Conservation (phyloP, 495 filamentous ascomycete species). For the Penicillium salamii region DNA sequence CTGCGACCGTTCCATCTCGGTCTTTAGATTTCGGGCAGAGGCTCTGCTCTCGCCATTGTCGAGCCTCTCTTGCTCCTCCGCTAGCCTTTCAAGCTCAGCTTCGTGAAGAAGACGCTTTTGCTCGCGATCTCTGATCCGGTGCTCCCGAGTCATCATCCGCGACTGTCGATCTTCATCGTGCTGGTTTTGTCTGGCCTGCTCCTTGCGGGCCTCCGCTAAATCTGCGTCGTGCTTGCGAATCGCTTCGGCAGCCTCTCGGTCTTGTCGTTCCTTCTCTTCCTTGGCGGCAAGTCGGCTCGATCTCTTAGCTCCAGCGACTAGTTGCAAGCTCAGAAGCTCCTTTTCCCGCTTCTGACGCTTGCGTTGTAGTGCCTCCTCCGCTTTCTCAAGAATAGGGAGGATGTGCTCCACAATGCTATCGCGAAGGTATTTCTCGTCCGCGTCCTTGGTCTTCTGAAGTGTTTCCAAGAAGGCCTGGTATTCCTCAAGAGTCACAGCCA, state of each 20-base stretch:
- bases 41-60: conserved; percentile 61
- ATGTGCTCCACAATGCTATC: conserved; percentile 69
- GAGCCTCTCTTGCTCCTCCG: conserved; percentile 70
- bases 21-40: conserved; percentile 75
- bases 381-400: conserved; percentile 77
- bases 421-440: conserved; percentile 75
- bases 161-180: conserved; percentile 75
- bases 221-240: conserved; percentile 67
- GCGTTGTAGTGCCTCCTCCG: conserved; percentile 66
- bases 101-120: conserved; percentile 75
- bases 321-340: conserved; percentile 74
- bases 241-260: conserved; percentile 68
- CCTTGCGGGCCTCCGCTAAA: conserved; percentile 61
- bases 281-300: conserved; percentile 85
- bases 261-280: conserved; percentile 69
- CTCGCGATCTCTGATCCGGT: conserved; percentile 79
- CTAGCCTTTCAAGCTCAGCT: conserved; percentile 73
- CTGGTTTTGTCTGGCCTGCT: conserved; percentile 64
- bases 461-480: conserved; percentile 69
- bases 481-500: conserved; percentile 76
- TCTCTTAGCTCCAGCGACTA: conserved; percentile 88
- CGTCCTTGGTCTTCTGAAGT: conserved; percentile 70
- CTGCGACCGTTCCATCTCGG: conserved; percentile 72
- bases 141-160: conserved; percentile 80
- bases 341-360: conserved; percentile 70